A percentile compares a stretch with the other conserved stretches of the same genome.
Evolutionary conservation across 768 basidiomycete species (phyloP).

Genomic region (Mycena latifolia): DNA sequence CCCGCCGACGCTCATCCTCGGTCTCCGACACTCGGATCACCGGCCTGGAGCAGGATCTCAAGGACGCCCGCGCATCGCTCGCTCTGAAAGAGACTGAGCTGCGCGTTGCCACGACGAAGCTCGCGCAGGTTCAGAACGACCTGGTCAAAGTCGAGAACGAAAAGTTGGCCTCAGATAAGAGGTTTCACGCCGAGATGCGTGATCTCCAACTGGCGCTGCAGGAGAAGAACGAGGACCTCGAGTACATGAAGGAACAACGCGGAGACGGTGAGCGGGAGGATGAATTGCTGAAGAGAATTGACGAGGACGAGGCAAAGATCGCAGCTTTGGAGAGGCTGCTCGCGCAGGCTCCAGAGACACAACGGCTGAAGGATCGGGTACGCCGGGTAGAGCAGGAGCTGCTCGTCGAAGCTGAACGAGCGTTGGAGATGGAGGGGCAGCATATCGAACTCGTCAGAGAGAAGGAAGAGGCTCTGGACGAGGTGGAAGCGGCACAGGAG

Average conservation of each 20-base stretch:
- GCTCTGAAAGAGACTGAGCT: constrained; percentile 61
- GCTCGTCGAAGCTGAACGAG: constrained; percentile 55
- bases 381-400: constrained; percentile 54
- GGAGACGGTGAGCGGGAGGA: constrained; percentile 66
- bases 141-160: constrained; percentile 70
- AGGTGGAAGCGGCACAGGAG: constrained; percentile 52
- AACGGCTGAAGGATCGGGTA: constrained; percentile 55
- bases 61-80: constrained; percentile 57
- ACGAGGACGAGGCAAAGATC: constrained; percentile 80
- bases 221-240: constrained; percentile 72
- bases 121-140: constrained; percentile 61
- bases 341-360: constrained; percentile 52
- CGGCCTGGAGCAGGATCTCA: constrained; percentile 68
- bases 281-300: constrained; percentile 72
- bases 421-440: constrained; percentile 55
- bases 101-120: constrained; percentile 56
- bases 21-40: constrained; percentile 63
- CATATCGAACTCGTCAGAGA: constrained; percentile 63
- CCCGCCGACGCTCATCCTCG: constrained; percentile 71
- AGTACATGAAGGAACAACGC: constrained; percentile 53
- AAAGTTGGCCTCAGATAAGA: constrained; percentile 65
- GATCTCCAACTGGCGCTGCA: constrained; percentile 59
- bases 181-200: constrained; percentile 55
- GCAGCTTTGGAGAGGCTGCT: constrained; percentile 65
- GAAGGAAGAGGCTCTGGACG: constrained; percentile 63